phyloP scores from a whole-genome alignment of 106 monocot genomes.

The Allium fistulosum region DNA sequence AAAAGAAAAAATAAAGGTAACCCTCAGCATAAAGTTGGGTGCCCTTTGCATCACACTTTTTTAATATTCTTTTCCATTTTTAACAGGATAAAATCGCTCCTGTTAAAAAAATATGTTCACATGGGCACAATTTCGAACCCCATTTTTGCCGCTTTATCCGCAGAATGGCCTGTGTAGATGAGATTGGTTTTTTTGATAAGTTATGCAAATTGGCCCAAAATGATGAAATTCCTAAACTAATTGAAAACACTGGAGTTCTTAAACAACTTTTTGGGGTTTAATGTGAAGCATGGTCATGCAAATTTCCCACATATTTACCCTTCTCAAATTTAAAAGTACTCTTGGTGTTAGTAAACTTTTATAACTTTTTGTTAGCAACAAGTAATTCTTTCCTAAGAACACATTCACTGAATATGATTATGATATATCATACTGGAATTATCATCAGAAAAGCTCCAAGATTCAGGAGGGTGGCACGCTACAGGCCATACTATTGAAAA shows the following conservation, averaged over 20 bases:
- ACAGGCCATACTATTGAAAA: slow-evolving; percentile 28
- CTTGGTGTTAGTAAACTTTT: background rate
- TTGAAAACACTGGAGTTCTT: background rate
- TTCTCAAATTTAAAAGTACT: background rate
- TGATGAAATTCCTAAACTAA: too few species aligned
- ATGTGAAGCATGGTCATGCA: background rate
- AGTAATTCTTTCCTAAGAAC: background rate
- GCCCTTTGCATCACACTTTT: background rate
- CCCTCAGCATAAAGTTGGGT: too few species aligned
- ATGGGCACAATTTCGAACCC: background rate
- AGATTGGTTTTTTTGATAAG: too few species aligned
- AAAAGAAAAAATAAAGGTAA: too few species aligned
- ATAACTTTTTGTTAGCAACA: background rate
- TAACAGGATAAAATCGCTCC: background rate
- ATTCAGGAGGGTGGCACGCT: slow-evolving; percentile 24
- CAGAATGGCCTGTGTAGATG: too few species aligned
- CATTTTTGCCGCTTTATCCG: too few species aligned
- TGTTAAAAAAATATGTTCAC: background rate
- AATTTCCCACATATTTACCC: background rate
- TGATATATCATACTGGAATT: too few species aligned
- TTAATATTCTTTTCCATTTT: background rate
- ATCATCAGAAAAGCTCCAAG: slow-evolving; percentile 30
- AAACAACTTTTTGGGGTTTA: background rate
- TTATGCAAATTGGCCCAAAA: too few species aligned
- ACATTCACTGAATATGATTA: background rate